Conservation (phyloP, 1,284 basidiomycete species). For the Kwoniella shivajii region DNA sequence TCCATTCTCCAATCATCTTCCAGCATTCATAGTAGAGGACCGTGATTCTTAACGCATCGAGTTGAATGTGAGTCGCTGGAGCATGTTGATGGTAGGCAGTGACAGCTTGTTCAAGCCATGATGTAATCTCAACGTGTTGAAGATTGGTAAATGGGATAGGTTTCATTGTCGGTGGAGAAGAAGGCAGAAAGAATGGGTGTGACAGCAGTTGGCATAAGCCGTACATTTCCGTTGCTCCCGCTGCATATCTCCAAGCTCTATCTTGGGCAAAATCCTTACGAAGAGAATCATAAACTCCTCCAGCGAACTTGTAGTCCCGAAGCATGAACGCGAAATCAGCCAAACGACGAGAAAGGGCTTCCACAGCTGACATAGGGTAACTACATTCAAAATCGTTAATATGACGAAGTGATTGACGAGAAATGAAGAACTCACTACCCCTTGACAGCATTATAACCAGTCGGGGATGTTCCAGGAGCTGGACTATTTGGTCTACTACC, state of each 20-base stretch:
- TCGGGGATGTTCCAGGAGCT: slow-evolving; percentile 29
- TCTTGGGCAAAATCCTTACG: slow-evolving; percentile 66
- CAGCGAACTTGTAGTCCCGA: slow-evolving; percentile 84
- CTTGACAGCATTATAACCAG: slow-evolving; percentile 48
- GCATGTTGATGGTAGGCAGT: slow-evolving; percentile 37
- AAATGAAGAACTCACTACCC: slow-evolving; percentile 41
- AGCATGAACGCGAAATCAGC: slow-evolving; percentile 95
- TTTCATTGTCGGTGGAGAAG: slow-evolving; percentile 32
- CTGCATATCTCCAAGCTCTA: slow-evolving; percentile 52
- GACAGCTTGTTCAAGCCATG: slow-evolving; percentile 53
- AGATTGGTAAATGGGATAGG: slow-evolving; percentile 40
- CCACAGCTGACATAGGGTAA: slow-evolving; percentile 56
- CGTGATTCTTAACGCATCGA: slow-evolving; percentile 53
- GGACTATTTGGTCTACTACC: slow-evolving; percentile 50
- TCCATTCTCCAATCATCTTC: slow-evolving; percentile 50
- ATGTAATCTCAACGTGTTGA: slow-evolving; percentile 50
- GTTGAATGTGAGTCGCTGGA: slow-evolving; percentile 40
- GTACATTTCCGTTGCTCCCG: slow-evolving; percentile 55
- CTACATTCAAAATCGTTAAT: slow-evolving; percentile 39
- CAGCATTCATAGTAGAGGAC: slow-evolving; percentile 55
- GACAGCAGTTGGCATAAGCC: slow-evolving; percentile 49
- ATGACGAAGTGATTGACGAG: neutral
- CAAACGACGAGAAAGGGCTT: slow-evolving; percentile 63
- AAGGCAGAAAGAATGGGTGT: slow-evolving; percentile 45
- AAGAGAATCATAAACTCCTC: slow-evolving; percentile 79